Evolutionary conservation across 331 rosid genomes (phyloP), one percentile per base, ranked within the genome.

Genomic region (Phaseolus coccineus): DNA sequence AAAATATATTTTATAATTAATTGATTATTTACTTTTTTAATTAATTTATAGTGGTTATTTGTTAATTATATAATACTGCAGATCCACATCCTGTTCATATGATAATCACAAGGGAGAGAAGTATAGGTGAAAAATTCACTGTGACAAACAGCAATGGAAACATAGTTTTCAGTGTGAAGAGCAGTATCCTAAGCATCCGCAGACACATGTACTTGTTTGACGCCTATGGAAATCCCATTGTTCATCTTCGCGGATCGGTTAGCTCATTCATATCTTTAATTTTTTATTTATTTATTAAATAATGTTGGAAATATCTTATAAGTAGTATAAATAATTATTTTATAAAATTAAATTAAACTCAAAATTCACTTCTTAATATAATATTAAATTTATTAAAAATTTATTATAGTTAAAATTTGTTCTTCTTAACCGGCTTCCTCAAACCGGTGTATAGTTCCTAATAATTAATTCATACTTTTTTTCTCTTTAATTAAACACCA

Each of bases 241-340:
- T 83, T 5, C 80, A 84, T 28, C 83, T 86, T 39, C 84, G 77
- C 46, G 56, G 55, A 27, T 73, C 84, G 85, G 88, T 88, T 74
- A 4, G 78, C 56, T 47, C 68, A 56, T 66, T 10, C 24, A 39
- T n/a, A 8, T 35, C 14, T 8, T 56, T 19, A 19, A 19, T 19
- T 19, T 19, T 19, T 19, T 19, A n/a, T n/a, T n/a, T n/a, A n/a
- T 19, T 19, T 19, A 19, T 19, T 19, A 19, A 19, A 19, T 19
- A 19, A 19, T 19, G 22, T 19, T 19, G 22, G 22, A 19, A 19
- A 19, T 19, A 19, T 19, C 22, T 19, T 19, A 19, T 19, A 19
- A 19, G 22, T 19, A 19, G 22, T 19, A 19, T 19, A 19, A 19
- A 19, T 19, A 19, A 19, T 19, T 19, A 0, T 19, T 19, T 19